A percentile compares a stretch with the other conserved stretches of the same genome.
phyloP scores from a whole-genome alignment of 371 early-diverging fungal species.

The Zychaea mexicana region DNA sequence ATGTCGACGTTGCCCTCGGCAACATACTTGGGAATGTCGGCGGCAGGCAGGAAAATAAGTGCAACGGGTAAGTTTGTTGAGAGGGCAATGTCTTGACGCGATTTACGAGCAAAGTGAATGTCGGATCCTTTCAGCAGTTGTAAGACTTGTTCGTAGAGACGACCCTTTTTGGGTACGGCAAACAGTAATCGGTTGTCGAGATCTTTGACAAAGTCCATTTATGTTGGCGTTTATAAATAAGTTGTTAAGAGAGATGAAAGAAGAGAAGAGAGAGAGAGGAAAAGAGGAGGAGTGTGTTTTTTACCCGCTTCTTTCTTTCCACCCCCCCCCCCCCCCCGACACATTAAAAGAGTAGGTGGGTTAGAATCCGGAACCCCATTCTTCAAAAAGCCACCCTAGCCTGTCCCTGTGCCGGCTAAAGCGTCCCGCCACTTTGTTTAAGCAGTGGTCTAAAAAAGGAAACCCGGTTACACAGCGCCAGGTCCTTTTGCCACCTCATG shows the following conservation, averaged over 20 bases:
- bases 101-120: constrained; percentile 90
- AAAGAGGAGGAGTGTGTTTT: no score
- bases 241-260: not conserved
- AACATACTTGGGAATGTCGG: constrained; percentile 94
- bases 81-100: constrained; percentile 95
- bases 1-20: constrained; percentile 94
- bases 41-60: constrained; percentile 91
- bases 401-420: no score
- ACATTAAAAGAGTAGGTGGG: no score
- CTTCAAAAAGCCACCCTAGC: no score
- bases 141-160: constrained; percentile 88
- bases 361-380: no score
- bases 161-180: constrained; percentile 97
- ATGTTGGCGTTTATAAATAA: not conserved
- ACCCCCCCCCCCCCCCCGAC: no score
- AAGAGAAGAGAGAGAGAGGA: not conserved
- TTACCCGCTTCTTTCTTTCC: no score
- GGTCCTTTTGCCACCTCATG: no score
- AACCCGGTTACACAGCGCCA: no score
- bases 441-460: no score
- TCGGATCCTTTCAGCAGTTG: constrained; percentile 86
- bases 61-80: constrained; percentile 91
- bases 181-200: constrained; percentile 82
- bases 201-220: constrained; percentile 71
- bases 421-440: no score